Base-by-base conservation (phyloP, 2,329 filamentous ascomycete genomes). In the Fusarium dimerum region DNA sequence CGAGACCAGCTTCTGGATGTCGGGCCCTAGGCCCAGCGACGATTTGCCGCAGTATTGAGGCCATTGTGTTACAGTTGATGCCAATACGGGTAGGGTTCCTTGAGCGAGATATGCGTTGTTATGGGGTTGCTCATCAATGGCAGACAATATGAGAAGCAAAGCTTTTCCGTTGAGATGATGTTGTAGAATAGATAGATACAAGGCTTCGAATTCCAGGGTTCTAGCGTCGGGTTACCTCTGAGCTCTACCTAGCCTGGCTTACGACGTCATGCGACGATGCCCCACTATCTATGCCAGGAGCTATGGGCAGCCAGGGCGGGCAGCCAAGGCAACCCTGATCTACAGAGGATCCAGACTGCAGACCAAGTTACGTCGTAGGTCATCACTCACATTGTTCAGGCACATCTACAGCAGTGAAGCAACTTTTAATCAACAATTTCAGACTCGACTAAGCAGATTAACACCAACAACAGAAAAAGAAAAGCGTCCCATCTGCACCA, bases 1-100 rank as follows among this genome's bases (percentile, higher is more conserved):
- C 94, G 26, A 99, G 81, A 6, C 89, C 89, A 8, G 93, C 88
- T 76, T 97, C 93, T 30, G 89, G 82, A 69, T 97, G 92, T 64
- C 87, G 84, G 54, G 87, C 80, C 60, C 94, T 85, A 12, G 94
- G 93, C 10, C 92, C 88, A 42, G 94, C 92, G 56, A 97, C 91
- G 59, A 97, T 90, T 70, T 96, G 90, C 64, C 93, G 89, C 61
- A 97, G 82, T 56, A 97, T 75, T 18, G 87, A 90, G 49, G 88
- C 81, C 90, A 87, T 85, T 58, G 36, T 47, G 17, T 30, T 32
- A 40, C 6, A 12, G 8, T 26, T 18, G 11, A 43, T 3, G 30
- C 15, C 29, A 34, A 12, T 26, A 26, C 4, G 4, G 20, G 7
- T 26, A 26, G 4, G 20, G 7, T 26, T 26, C 7, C 20, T 7